Base-by-base conservation (phyloP, 495 filamentous ascomycete genomes). In the Emericellopsis terricola region DNA sequence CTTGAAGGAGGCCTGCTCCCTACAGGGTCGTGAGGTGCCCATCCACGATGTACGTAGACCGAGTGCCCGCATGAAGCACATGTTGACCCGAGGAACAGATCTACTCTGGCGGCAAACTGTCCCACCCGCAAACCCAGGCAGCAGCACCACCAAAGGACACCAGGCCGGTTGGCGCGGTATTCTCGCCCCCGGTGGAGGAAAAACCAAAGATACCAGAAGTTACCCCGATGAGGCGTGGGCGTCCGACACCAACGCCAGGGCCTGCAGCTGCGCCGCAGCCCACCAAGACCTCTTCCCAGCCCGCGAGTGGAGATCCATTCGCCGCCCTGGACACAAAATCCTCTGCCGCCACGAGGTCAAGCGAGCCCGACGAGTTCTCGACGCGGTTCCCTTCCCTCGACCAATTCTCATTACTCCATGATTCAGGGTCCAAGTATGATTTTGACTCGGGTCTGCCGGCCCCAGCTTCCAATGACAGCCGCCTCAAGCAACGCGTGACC, bases 171-270 rank as follows among this genome's bases (percentile, higher is more conserved):
- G 65, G 76, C 24, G 83, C 82, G 1, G 73, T 83, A 14, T 69
- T 71, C 14, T 76, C 78, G 38, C 65, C 74, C 18, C 73, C 78
- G 24, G 62, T 70, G 32, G 64, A 78, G 41, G 67, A 78, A 43
- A 71, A 76, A 23, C 69, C 76, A 38, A 56, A 66, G 6, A 73
- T 94, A 38, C 91, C 91, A 4, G 86, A 96, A 38, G 83, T 97
- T 41, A 77, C 77, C 37, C 89, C 89, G 5, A 96, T 96, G 89
- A 67, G 91, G 29, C 70, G 89, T 50, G 89, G 89, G 6, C 71
- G 89, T 35, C 80, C 85, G 6, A 66, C 73, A 15, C 18, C 54
- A 28, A 32, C 52, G 10, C 57, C 50, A 32, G 46, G 45, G 17
- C 44, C 56, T 14, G 45, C 41, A 7, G 49, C 55, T n/a, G 48